These are phyloP conservation scores for Retiboletus fuscus DNA, from an alignment of 1,284 basidiomycete genomes.

Conservation along the genomic window DNA sequence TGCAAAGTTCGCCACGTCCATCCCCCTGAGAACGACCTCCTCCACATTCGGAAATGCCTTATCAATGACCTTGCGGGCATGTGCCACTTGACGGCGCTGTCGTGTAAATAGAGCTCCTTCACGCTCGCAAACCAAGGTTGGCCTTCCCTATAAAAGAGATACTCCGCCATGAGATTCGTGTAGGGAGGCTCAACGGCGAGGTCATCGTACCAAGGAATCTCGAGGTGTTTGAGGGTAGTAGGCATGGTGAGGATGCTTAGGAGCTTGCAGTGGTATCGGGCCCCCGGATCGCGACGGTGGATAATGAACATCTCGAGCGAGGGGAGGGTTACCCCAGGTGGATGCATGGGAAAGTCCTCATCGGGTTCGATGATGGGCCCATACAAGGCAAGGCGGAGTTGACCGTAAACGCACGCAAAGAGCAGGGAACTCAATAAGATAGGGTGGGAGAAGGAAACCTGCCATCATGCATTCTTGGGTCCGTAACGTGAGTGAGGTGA, in stretches of 20 bases:
- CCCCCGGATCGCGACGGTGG: slow-evolving; percentile 32
- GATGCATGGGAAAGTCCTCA: slow-evolving; percentile 25
- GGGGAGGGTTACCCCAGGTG: slow-evolving; percentile 17
- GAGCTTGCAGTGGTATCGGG: slow-evolving; percentile 38
- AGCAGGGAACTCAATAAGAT: slow-evolving; percentile 33
- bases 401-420: slow-evolving; percentile 30
- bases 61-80: slow-evolving; percentile 38
- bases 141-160: slow-evolving; percentile 32
- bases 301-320: slow-evolving; percentile 33
- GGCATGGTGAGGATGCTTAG: slow-evolving; percentile 32
- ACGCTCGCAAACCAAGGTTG: slow-evolving; percentile 32
- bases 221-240: slow-evolving; percentile 30
- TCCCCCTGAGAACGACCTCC: slow-evolving; percentile 34
- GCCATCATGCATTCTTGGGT: slow-evolving; percentile 24
- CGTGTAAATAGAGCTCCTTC: slow-evolving; percentile 32
- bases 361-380: slow-evolving; percentile 37
- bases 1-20: slow-evolving; percentile 31
- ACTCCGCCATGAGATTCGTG: slow-evolving; percentile 24
- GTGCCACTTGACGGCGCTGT: slow-evolving; percentile 27
- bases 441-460: slow-evolving; percentile 26
- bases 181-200: slow-evolving; percentile 24
- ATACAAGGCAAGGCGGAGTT: slow-evolving; percentile 35
- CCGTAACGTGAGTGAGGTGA: slow-evolving; percentile 34
- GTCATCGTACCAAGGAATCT: slow-evolving; percentile 42
- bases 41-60: slow-evolving; percentile 36